These are phyloP conservation scores for Coemansia sp. DNA, from an alignment of 192 early-diverging fungal species.

Conservation along the genomic window DNA sequence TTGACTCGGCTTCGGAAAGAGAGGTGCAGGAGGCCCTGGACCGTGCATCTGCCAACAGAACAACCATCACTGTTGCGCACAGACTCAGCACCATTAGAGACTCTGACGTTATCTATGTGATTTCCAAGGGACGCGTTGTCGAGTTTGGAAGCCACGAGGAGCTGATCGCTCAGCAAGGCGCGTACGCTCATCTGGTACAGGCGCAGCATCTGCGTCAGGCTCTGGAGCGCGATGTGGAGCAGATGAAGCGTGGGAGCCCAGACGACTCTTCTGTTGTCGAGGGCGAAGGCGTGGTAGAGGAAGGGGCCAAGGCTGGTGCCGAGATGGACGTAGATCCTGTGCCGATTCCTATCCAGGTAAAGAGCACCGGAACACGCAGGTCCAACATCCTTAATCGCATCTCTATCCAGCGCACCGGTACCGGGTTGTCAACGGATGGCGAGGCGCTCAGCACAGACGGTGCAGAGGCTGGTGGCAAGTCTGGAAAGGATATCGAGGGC, in stretches of 20 bases:
- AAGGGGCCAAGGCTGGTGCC: neutral
- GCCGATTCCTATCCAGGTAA: too few species aligned
- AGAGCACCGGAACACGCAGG: too few species aligned
- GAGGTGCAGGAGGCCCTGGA: conserved; percentile 85
- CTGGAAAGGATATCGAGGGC: conserved; percentile 6
- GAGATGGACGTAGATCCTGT: neutral
- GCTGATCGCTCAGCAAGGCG: conserved; percentile 56
- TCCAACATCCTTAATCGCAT: neutral
- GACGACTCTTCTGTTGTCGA: neutral
- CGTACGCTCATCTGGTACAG: conserved; percentile 56
- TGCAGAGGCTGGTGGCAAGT: too few species aligned
- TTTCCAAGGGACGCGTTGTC: conserved; percentile 66
- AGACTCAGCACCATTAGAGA: conserved; percentile 86
- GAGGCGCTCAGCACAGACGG: too few species aligned
- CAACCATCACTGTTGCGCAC: conserved; percentile 90
- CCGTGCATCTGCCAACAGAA: conserved; percentile 69
- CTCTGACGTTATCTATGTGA: conserved; percentile 84
- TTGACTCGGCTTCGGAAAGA: conserved; percentile 78
- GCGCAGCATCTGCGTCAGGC: conserved; percentile 59
- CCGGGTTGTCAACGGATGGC: neutral
- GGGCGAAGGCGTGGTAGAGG: neutral
- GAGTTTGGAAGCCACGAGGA: conserved; percentile 81
- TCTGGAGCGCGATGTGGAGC: conserved; percentile 25
- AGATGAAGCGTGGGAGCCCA: neutral
- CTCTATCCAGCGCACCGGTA: conserved; percentile 1